Conservation (phyloP, 306 rosid genomes). For the Trifolium pratense region DNA sequence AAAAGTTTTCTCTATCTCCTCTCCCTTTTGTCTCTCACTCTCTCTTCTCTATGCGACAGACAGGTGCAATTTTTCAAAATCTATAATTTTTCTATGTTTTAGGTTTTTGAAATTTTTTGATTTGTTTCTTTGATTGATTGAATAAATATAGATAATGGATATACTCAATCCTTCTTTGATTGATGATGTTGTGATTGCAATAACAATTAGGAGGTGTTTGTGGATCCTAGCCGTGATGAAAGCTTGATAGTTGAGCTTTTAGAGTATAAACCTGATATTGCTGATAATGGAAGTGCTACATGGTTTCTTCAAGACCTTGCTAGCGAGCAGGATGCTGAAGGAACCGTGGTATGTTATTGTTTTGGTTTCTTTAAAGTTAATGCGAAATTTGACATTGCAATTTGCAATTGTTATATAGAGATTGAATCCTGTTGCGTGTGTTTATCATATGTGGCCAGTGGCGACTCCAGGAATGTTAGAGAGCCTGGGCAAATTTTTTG, state of each 20-base stretch:
- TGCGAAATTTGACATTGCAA: background rate
- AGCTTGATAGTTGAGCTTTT: conserved; percentile 86
- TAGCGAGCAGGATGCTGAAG: conserved; percentile 78
- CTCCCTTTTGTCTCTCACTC: no score
- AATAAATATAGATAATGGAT: no score
- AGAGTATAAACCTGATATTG: conserved; percentile 70
- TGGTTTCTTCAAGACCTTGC: conserved; percentile 98
- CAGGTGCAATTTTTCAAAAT: no score
- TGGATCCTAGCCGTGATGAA: conserved; percentile 76
- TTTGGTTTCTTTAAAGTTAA: conserved; percentile 14
- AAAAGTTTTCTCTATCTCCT: no score
- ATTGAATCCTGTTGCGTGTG: conserved; percentile 1
- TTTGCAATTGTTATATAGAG: conserved; percentile 26
- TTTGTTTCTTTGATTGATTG: no score
- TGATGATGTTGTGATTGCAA: no score
- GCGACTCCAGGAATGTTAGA: no score
- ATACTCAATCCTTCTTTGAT: no score
- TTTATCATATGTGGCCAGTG: background rate
- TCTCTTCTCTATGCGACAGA: no score
- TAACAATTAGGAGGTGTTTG: conserved; percentile 85
- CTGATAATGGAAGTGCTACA: conserved; percentile 75
- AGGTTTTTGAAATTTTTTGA: no score
- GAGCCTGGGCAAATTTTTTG: no score
- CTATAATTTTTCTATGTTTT: no score
- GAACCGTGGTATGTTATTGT: conserved; percentile 60